Evolutionary conservation across 176 grass and related monocot species (phyloP).

Genomic region (Canna indica): DNA sequence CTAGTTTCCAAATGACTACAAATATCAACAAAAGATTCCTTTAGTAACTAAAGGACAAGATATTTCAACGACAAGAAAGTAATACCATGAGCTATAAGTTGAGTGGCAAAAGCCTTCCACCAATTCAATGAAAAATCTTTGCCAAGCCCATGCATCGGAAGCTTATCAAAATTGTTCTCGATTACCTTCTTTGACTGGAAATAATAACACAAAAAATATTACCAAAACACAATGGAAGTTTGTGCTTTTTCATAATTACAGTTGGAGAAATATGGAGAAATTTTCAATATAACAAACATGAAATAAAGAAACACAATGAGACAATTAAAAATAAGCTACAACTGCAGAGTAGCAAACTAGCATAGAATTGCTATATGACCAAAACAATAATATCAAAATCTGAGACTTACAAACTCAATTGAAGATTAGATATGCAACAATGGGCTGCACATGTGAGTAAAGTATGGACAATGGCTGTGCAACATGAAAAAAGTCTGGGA

Average conservation of each 20-base stretch:
- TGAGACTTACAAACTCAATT: no score
- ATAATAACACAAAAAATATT: conserved; percentile 21
- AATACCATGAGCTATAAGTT: conserved; percentile 69
- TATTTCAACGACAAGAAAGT: background rate
- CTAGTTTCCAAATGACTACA: background rate
- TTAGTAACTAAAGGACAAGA: background rate
- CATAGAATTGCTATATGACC: background rate
- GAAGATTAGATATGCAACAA: no score
- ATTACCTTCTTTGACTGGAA: conserved; percentile 68
- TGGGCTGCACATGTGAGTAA: no score
- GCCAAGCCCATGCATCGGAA: conserved; percentile 72
- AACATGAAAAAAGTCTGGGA: no score
- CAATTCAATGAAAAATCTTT: conserved; percentile 78
- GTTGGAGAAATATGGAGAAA: background rate
- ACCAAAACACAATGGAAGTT: background rate
- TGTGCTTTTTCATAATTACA: background rate
- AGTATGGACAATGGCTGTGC: no score
- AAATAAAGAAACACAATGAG: background rate
- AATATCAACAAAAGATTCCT: background rate
- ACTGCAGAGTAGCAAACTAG: no score
- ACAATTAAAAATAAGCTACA: background rate
- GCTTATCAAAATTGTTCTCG: conserved; percentile 65
- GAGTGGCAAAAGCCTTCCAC: conserved; percentile 87
- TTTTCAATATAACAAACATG: background rate
- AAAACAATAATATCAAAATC: background rate